phyloP scores from a whole-genome alignment of 108 stramenopile genomes.

The Conticribra guillardii region DNA sequence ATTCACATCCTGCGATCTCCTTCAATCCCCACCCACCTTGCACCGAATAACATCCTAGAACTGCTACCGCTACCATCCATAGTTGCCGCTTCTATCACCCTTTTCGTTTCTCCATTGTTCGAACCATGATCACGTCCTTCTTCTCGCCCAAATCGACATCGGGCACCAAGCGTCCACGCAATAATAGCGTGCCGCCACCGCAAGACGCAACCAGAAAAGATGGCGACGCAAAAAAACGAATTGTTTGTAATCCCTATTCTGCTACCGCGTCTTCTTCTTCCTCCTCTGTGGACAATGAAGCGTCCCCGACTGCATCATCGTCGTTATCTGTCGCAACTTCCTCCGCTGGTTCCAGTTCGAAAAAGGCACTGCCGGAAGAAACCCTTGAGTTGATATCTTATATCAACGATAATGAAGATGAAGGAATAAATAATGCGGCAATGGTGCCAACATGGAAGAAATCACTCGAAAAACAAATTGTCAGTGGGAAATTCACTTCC shows the following conservation, averaged over 20 bases:
- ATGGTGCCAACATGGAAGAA: constrained; percentile 29
- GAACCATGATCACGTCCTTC: constrained; percentile 67
- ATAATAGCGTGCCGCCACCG: neutral
- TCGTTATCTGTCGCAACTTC: constrained; percentile 3
- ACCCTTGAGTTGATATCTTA: constrained; percentile 10
- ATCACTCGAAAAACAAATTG: constrained; percentile 45
- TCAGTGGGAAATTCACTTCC: constrained; percentile 37
- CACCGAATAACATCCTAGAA: too few species aligned
- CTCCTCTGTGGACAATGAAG: neutral
- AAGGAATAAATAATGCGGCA: too few species aligned
- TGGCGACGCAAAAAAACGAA: neutral
- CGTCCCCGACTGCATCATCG: constrained; percentile 9
- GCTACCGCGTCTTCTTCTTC: neutral
- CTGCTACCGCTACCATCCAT: too few species aligned
- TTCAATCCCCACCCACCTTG: too few species aligned
- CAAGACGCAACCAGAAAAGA: neutral
- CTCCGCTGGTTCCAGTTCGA: neutral
- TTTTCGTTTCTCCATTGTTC: neutral
- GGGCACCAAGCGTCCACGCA: constrained; percentile 9
- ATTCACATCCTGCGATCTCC: too few species aligned
- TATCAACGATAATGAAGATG: constrained; percentile 7
- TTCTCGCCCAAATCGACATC: constrained; percentile 58
- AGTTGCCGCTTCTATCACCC: neutral
- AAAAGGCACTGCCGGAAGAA: constrained; percentile 11
- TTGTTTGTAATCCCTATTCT: neutral